These are phyloP conservation scores for Musa schizocarpa DNA, from an alignment of 176 grass and related monocot genomes.

Conservation along the genomic window DNA sequence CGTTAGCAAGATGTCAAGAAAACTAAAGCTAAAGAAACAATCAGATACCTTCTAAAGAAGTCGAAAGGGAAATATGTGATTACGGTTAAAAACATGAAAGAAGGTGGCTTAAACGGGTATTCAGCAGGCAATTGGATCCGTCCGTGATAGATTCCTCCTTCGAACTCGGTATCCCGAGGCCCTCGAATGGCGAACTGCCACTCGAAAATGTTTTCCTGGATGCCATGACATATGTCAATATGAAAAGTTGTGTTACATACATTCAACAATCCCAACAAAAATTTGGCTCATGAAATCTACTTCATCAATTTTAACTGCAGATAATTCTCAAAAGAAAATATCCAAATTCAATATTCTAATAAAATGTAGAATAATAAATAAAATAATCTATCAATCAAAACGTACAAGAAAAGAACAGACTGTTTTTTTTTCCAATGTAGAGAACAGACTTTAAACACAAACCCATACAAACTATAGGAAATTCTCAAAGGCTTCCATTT, in stretches of 20 bases:
- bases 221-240: conserved; percentile 13
- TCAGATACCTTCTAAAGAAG: neutral
- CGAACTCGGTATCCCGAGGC: conserved; percentile 81
- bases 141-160: conserved; percentile 95
- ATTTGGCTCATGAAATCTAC: too few relatives aligned
- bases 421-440: too few relatives aligned
- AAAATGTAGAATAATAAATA: too few relatives aligned
- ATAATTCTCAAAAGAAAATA: too few relatives aligned
- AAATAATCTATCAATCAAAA: too few relatives aligned
- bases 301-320: too few relatives aligned
- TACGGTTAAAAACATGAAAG: conserved; percentile 91
- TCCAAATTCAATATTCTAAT: too few relatives aligned
- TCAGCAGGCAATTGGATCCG: conserved; percentile 88
- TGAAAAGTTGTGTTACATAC: neutral
- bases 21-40: neutral
- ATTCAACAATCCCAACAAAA: neutral
- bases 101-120: conserved; percentile 93
- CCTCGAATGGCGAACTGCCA: conserved; percentile 97
- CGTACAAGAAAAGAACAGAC: too few relatives aligned
- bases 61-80: neutral
- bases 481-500: neutral
- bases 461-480: neutral
- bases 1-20: conserved; percentile 5
- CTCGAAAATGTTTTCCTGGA: conserved; percentile 92
- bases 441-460: too few relatives aligned